Evolutionary conservation across 306 rosid genomes (phyloP).

Genomic region (Begonia masoniana): DNA sequence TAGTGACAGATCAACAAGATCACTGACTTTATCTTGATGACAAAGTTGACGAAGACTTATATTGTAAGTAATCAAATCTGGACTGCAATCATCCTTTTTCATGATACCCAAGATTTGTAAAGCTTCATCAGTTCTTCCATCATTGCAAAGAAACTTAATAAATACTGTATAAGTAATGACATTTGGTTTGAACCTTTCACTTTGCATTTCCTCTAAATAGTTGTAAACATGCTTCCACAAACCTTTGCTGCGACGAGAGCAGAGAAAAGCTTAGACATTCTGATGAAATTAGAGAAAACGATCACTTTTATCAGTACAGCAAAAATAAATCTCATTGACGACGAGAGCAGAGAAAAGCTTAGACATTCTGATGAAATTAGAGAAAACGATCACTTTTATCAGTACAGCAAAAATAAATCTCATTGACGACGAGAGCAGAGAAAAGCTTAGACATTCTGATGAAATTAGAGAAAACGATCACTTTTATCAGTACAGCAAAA

Average conservation of each 20-base stretch:
- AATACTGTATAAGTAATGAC: slow-evolving; percentile 25
- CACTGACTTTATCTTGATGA: slow-evolving; percentile 20
- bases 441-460: too few species aligned
- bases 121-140: slow-evolving; percentile 24
- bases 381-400: too few species aligned
- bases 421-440: too few species aligned
- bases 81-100: slow-evolving; percentile 29
- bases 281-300: too few species aligned
- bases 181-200: slow-evolving; percentile 27
- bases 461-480: too few species aligned
- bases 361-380: too few species aligned
- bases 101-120: slow-evolving; percentile 17
- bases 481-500: too few species aligned
- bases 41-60: slow-evolving; percentile 33
- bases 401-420: too few species aligned
- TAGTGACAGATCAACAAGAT: slow-evolving; percentile 12
- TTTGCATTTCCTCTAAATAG: slow-evolving; percentile 25
- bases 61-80: slow-evolving; percentile 32
- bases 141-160: slow-evolving; percentile 34
- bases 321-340: too few species aligned
- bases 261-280: too few species aligned
- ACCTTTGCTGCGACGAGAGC: slow-evolving; percentile 32
- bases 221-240: slow-evolving; percentile 16
- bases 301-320: too few species aligned
- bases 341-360: too few species aligned